Evolutionary conservation across 345 rosid species (phyloP), one percentile per base, ranked within the genome.

Genomic region (Eucalyptus polybractea): DNA sequence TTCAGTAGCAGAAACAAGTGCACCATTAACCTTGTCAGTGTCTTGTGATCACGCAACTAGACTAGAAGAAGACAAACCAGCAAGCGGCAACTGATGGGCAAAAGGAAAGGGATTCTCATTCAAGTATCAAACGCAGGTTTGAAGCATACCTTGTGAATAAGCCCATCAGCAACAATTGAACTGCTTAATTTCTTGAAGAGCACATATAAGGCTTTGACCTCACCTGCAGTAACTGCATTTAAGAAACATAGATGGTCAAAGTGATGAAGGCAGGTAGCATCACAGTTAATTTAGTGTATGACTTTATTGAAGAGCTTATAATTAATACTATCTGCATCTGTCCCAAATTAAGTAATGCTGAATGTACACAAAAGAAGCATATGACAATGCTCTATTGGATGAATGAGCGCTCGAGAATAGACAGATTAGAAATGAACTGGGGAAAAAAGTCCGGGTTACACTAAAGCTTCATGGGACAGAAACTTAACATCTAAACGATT

Each of bases 151-250:
- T 95, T 97, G 93, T 98, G 99, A 93, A 97, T 97, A 87, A 96
- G 95, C 87, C 98, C 98, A 86, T 98, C 99, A 10, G 94, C 94
- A 56, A 95, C 81, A 62, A 98, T 95, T n/a, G 98, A 95, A 90
- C 96, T 94, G 95, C 99, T 98, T 92, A 98, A 89, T 92, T 96
- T 98, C 94, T 95, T 95, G 91, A 88, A 98, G 7, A 98, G 96
- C 93, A 95, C 97, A 89, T 94, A 93, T 88, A 98, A 92, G 85
- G 99, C 95, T 92, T 96, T 95, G 44, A 98, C 98, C 93, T 98
- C 98, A 89, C 89, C 91, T 53, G 94, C 93, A 8, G 97, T 93
- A 92, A 98, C 99, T 98, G 93, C 93, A 93, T 91, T 14, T 6
- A 67, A 86, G 22, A 33, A 33, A 86, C 72, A 72, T 16, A 72